These are phyloP conservation scores for Cyclospora cayetanensis DNA, from an alignment of 169 alveolate genomes.

Conservation along the genomic window DNA sequence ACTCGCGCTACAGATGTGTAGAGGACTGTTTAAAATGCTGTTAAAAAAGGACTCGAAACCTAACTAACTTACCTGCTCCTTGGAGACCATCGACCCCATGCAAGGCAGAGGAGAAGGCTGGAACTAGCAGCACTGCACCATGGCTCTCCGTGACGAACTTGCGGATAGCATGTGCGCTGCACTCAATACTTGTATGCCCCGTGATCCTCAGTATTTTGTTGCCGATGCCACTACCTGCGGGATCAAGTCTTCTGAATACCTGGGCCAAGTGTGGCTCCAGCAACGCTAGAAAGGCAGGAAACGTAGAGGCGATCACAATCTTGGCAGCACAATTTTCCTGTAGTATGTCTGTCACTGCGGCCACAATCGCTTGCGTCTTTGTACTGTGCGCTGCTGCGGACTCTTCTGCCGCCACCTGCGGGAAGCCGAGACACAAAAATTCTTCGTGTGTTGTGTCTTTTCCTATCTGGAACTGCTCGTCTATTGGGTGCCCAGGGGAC, in stretches of 20 bases:
- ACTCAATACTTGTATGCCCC: neutral
- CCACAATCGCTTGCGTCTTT: neutral
- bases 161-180: neutral
- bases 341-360: neutral
- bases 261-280: neutral
- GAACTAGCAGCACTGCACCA: neutral
- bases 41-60: neutral
- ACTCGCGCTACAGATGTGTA: neutral
- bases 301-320: neutral
- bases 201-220: neutral
- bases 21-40: neutral
- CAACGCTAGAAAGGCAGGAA: neutral
- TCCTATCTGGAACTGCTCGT: too few relatives aligned
- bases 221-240: neutral
- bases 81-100: conserved; percentile 19
- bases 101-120: neutral
- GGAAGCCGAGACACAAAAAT: too few relatives aligned
- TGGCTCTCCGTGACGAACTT: neutral
- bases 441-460: too few relatives aligned
- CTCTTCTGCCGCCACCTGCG: too few relatives aligned
- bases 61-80: neutral
- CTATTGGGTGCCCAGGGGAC: too few relatives aligned
- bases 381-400: too few relatives aligned
- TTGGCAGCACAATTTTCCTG: neutral
- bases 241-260: neutral